Evolutionary conservation across 805 yeast genomes (phyloP).

Genomic region (Myxozyma nipponensis): DNA sequence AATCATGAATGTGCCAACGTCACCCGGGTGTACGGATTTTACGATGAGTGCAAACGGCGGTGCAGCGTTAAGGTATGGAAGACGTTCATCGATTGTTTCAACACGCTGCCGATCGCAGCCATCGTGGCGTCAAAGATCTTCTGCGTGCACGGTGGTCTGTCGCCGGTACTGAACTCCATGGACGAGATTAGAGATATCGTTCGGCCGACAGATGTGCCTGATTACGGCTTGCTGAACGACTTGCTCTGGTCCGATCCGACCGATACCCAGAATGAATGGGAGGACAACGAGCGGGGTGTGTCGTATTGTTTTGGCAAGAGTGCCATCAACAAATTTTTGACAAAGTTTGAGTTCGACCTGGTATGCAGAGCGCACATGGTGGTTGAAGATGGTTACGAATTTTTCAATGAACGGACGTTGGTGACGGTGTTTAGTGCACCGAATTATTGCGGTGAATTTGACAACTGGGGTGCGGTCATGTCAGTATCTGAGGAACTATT

Average conservation of each 20-base stretch:
- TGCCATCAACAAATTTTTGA: constrained; percentile 72
- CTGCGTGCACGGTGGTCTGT: constrained; percentile 81
- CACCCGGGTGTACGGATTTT: constrained; percentile 94
- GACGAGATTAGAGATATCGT: constrained; percentile 72
- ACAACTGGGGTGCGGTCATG: constrained; percentile 98
- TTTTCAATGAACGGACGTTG: constrained; percentile 64
- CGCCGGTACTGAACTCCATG: constrained; percentile 68
- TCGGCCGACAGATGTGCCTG: constrained; percentile 84
- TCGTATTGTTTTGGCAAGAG: constrained; percentile 74
- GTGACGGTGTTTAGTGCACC: constrained; percentile 76
- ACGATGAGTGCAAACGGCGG: constrained; percentile 95
- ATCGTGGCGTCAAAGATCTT: constrained; percentile 93
- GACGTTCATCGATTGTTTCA: constrained; percentile 87
- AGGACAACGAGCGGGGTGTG: constrained; percentile 81
- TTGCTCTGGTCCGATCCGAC: constrained; percentile 84
- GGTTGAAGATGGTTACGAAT: constrained; percentile 76
- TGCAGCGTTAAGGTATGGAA: constrained; percentile 93
- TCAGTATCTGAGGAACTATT: constrained; percentile 87
- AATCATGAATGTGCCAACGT: constrained; percentile 98
- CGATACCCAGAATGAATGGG: constrained; percentile 80
- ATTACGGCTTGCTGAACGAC: constrained; percentile 73
- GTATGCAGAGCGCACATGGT: constrained; percentile 89
- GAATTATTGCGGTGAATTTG: constrained; percentile 77
- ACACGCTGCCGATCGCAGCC: constrained; percentile 92
- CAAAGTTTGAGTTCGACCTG: constrained; percentile 71